Percentiles rank a stretch among this genome's conserved stretches.
Conservation (phyloP, 169 alveolate genomes). For the Cryptosporidium felis region DNA sequence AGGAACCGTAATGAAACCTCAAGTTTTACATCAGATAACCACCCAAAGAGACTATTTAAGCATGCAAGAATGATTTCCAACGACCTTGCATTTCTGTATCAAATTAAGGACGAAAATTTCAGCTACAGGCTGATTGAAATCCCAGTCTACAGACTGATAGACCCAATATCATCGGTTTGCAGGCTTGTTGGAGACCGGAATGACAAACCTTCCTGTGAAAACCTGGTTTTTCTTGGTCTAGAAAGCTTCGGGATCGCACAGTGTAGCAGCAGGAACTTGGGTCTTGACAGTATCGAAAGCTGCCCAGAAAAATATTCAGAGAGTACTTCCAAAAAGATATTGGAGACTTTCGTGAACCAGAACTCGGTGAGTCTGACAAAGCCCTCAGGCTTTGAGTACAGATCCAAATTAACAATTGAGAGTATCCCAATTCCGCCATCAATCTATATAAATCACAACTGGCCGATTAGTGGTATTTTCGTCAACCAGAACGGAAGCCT, state of each 20-base stretch:
- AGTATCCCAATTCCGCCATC: constrained; percentile 76
- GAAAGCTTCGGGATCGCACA: constrained; percentile 46
- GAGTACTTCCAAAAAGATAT: neutral
- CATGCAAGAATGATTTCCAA: constrained; percentile 9
- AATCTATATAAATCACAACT: constrained; percentile 72
- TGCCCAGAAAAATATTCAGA: too few relatives aligned
- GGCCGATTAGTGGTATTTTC: constrained; percentile 75
- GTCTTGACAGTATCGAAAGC: too few relatives aligned
- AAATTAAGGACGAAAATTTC: neutral
- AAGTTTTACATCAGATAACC: neutral
- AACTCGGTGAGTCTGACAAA: too few relatives aligned
- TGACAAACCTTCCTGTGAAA: neutral
- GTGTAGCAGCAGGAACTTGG: constrained; percentile 2
- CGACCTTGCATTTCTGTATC: constrained; percentile 21
- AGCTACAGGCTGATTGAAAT: constrained; percentile 1
- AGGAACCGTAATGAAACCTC: neutral
- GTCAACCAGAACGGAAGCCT: constrained; percentile 68
- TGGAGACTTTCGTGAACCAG: neutral
- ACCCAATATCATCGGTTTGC: neutral
- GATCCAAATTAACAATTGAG: neutral
- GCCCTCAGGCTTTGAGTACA: neutral
- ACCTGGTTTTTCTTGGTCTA: constrained; percentile 37
- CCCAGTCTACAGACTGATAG: constrained; percentile 41
- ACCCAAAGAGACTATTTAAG: neutral
- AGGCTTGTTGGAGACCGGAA: neutral